Evolutionary conservation across 345 rosid genomes (phyloP).

Genomic region (Angophora floribunda): DNA sequence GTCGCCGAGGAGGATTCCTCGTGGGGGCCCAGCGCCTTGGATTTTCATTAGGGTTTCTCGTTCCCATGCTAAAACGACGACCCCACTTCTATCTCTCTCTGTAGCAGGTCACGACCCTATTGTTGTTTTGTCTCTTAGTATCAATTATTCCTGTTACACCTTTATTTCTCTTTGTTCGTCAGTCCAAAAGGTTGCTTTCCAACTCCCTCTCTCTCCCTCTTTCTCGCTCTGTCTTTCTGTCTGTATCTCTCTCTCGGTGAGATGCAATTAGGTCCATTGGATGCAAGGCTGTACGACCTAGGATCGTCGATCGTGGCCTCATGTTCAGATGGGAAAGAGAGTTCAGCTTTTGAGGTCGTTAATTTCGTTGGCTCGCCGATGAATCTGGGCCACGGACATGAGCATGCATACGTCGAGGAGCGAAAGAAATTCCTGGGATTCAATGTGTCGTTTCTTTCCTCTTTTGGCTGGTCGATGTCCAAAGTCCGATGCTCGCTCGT

Average conservation of each 20-base stretch:
- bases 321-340: not conserved
- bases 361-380: not conserved
- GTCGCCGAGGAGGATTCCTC: not conserved
- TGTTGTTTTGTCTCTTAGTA: not conserved
- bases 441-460: not conserved
- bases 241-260: not conserved
- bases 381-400: not conserved
- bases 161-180: not conserved
- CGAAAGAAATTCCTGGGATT: not conserved
- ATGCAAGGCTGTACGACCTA: not conserved
- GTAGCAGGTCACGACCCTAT: not conserved
- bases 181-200: not conserved
- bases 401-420: not conserved
- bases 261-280: not conserved
- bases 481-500: not conserved
- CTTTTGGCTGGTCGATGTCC: not conserved
- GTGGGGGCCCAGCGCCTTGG: not conserved
- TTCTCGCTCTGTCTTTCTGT: no score
- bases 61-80: not conserved
- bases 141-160: not conserved
- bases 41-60: not conserved
- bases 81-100: not conserved
- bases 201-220: rapidly evolving
- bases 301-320: not conserved
- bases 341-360: not conserved